phyloP scores from a whole-genome alignment of 1,284 basidiomycete species.

The Rhodotorula mucilaginosa region DNA sequence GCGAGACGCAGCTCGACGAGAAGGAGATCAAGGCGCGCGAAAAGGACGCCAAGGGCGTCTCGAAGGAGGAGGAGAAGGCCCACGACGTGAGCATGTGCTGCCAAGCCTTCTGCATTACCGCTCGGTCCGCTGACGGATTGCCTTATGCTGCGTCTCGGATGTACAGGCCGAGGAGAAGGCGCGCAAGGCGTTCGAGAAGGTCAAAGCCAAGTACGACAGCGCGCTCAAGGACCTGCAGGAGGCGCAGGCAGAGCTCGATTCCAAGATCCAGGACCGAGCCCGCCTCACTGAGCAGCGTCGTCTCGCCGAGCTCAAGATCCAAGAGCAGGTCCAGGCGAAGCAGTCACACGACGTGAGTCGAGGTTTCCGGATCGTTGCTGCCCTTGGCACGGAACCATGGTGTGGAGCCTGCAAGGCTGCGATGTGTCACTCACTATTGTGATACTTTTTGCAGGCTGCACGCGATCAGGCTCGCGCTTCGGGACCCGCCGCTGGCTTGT shows the following conservation, averaged over 20 bases:
- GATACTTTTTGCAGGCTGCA: neutral
- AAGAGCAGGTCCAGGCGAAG: neutral
- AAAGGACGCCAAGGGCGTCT: neutral
- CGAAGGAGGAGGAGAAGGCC: neutral
- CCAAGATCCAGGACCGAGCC: neutral
- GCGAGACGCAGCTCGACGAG: neutral
- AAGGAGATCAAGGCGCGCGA: neutral
- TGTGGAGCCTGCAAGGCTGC: neutral
- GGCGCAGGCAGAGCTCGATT: neutral
- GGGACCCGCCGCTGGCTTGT: neutral
- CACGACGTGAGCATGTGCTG: neutral
- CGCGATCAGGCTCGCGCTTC: neutral
- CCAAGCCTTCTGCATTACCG: neutral
- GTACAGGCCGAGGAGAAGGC: neutral
- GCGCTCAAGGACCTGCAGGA: neutral
- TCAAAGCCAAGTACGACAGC: neutral
- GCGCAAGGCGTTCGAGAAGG: neutral
- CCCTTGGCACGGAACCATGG: neutral
- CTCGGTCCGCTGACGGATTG: neutral
- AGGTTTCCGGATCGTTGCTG: neutral
- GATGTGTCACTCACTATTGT: neutral
- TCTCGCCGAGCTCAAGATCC: neutral
- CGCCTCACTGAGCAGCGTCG: neutral
- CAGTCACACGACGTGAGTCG: neutral
- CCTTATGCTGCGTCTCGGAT: neutral